Percentiles rank a stretch among this genome's conserved stretches.
These are phyloP conservation scores for Asparagopsis taxiformis DNA, from an alignment of 31 red algal species.

Conservation along the genomic window DNA sequence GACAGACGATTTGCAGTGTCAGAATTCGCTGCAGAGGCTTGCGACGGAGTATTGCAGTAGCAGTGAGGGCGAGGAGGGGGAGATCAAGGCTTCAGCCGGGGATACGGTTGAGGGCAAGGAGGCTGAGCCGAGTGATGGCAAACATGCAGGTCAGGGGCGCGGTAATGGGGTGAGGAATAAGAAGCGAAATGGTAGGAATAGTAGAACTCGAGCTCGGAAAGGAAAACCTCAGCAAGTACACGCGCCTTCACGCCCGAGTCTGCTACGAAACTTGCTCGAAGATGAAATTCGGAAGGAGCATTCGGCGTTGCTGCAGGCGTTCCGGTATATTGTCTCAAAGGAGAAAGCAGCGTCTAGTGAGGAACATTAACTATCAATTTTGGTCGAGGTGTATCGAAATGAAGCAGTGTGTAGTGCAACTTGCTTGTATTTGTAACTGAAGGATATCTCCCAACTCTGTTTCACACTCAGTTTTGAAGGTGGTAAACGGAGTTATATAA, in stretches of 20 bases:
- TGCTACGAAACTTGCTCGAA: conserved; percentile 40
- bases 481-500: no score
- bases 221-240: background rate
- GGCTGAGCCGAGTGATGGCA: background rate
- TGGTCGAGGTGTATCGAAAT: background rate
- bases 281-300: conserved; percentile 50
- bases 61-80: conserved; percentile 38
- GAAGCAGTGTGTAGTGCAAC: no score
- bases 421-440: no score
- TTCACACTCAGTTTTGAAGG: no score
- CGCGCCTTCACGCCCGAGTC: conserved; percentile 10
- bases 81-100: background rate
- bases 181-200: conserved; percentile 22
- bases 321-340: conserved; percentile 40
- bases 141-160: background rate
- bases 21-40: conserved; percentile 8
- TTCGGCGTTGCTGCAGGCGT: conserved; percentile 49
- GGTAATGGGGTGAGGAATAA: conserved; percentile 7
- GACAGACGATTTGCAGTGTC: no score
- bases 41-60: conserved; percentile 28
- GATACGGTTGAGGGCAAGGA: background rate
- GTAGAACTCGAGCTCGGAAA: background rate
- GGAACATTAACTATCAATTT: background rate
- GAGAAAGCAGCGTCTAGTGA: background rate
- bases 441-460: no score